Evolutionary conservation across 2,329 filamentous ascomycete genomes (phyloP).

Genomic region (Coniochaeta sp.): DNA sequence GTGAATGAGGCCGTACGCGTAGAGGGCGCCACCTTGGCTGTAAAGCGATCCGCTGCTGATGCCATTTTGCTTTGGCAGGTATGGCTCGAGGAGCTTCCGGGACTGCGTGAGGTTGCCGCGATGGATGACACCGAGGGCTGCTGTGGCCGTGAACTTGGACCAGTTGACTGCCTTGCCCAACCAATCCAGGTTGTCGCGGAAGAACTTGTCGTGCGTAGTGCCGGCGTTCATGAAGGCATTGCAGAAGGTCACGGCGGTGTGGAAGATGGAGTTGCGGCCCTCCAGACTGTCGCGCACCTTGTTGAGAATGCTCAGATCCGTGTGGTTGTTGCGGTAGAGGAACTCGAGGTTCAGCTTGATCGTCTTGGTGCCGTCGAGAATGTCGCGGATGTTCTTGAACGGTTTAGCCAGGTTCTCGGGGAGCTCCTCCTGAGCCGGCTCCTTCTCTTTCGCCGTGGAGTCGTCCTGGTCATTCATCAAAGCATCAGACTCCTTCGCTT

Average conservation of each 20-base stretch:
- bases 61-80: conserved; percentile 72
- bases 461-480: conserved; percentile 35
- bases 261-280: conserved; percentile 95
- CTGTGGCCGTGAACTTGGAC: conserved; percentile 98
- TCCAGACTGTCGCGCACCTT: conserved; percentile 95
- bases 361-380: conserved; percentile 82
- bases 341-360: conserved; percentile 96
- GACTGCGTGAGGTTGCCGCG: conserved; percentile 91
- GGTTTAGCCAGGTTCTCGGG: conserved; percentile 46
- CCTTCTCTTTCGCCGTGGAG: conserved; percentile 23
- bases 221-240: conserved; percentile 99
- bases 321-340: conserved; percentile 89
- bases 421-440: conserved; percentile 46
- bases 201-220: conserved; percentile 97
- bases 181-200: conserved; percentile 97
- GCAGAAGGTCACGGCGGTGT: conserved; percentile 92
- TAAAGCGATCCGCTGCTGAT: conserved; percentile 80
- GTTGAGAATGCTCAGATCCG: conserved; percentile 86
- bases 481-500: conserved; percentile 36
- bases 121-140: conserved; percentile 92
- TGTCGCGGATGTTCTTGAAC: conserved; percentile 56
- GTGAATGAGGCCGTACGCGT: conserved; percentile 92
- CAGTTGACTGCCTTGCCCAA: conserved; percentile 97
- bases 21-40: conserved; percentile 91
- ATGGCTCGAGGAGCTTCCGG: conserved; percentile 87